phyloP scores from a whole-genome alignment of 148 eudicot genomes.

The Vaccinium macrocarpon region DNA sequence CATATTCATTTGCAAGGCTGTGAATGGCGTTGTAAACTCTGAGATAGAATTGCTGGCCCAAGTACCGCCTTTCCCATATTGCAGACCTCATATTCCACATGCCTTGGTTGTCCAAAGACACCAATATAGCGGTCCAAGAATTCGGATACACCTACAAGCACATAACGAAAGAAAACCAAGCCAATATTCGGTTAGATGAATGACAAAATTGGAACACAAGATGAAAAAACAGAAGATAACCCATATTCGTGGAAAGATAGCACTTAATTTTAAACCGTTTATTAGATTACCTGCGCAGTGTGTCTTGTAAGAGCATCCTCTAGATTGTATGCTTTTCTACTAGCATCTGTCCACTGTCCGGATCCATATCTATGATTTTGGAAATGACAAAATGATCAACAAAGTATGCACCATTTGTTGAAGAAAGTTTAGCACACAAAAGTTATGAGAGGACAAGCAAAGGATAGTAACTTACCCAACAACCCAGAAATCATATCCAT shows the following conservation, averaged over 20 bases:
- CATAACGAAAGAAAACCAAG: neutral
- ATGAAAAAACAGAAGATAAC: neutral
- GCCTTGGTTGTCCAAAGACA: constrained; percentile 71
- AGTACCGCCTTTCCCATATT: constrained; percentile 54
- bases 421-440: no score
- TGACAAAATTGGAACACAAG: neutral
- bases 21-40: constrained; percentile 43
- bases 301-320: constrained; percentile 60
- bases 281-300: constrained; percentile 47
- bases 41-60: constrained; percentile 65
- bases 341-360: constrained; percentile 63
- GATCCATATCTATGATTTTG: constrained; percentile 54
- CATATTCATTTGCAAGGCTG: constrained; percentile 49
- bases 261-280: neutral
- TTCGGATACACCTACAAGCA: constrained; percentile 61
- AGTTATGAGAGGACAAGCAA: neutral
- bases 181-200: neutral
- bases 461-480: constrained; percentile 53
- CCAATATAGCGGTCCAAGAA: constrained; percentile 59
- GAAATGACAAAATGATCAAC: constrained; percentile 21
- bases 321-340: constrained; percentile 46
- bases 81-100: constrained; percentile 75
- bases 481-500: constrained; percentile 95
- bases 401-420: neutral
- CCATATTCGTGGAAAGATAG: neutral